Percentiles rank a stretch among this genome's conserved stretches.
Conservation (phyloP, 208 protist species). For the Naegleria gruberi region DNA sequence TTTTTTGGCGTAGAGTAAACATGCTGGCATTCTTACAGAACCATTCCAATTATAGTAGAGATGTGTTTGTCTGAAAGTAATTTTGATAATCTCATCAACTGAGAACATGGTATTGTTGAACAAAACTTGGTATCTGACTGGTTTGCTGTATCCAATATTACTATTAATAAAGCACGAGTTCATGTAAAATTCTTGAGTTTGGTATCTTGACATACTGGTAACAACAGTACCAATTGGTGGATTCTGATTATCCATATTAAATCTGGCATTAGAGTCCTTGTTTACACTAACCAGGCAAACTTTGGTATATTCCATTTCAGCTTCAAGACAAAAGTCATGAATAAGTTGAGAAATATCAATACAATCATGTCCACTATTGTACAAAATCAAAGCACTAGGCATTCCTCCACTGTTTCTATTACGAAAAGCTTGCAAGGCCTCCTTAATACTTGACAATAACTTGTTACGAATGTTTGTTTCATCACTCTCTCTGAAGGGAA, state of each 20-base stretch:
- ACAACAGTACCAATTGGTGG: not conserved
- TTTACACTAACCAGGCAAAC: not conserved
- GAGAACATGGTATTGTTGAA: not conserved
- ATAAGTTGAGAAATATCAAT: not conserved
- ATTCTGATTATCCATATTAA: not conserved
- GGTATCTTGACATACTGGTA: not conserved
- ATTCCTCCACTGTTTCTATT: not conserved
- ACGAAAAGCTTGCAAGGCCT: not conserved
- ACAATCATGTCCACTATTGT: not conserved
- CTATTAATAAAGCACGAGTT: not conserved
- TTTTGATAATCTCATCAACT: not conserved
- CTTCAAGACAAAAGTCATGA: not conserved
- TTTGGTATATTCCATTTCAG: not conserved
- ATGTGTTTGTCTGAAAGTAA: not conserved
- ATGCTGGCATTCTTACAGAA: not conserved
- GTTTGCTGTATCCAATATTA: not conserved
- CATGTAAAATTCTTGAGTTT: not conserved
- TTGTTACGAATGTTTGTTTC: not conserved
- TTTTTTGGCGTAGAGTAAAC: not conserved
- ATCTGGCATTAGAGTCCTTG: not conserved
- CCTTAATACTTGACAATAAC: not conserved
- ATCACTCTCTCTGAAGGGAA: not conserved
- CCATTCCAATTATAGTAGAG: conserved; percentile 22
- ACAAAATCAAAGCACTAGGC: not conserved
- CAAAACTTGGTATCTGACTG: not conserved